Evolutionary conservation across 345 rosid species (phyloP).

Genomic region (Moricandia moricandioides): DNA sequence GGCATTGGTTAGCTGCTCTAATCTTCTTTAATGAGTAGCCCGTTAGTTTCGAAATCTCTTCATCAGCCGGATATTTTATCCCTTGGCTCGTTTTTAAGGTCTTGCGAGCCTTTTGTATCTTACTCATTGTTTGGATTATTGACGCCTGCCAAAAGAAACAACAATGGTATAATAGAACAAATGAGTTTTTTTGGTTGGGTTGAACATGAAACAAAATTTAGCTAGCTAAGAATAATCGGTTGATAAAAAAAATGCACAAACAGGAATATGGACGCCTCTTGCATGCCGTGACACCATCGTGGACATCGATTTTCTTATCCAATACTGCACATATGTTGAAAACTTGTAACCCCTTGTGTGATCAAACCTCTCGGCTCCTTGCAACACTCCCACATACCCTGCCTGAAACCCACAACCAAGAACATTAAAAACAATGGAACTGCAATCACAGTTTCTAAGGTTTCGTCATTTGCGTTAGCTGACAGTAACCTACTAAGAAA

Average conservation of each 20-base stretch:
- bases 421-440: slow-evolving; percentile 8
- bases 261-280: slow-evolving; percentile 72
- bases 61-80: slow-evolving; percentile 54
- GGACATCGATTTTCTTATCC: slow-evolving; percentile 77
- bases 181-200: neutral
- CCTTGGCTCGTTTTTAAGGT: slow-evolving; percentile 46
- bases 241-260: slow-evolving; percentile 25
- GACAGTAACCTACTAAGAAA: neutral
- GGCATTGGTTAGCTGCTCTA: slow-evolving; percentile 66
- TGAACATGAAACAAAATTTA: neutral
- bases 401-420: slow-evolving; percentile 46
- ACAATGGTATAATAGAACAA: slow-evolving; percentile 9
- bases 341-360: slow-evolving; percentile 76
- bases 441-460: neutral
- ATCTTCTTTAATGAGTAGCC: slow-evolving; percentile 62
- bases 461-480: neutral
- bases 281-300: slow-evolving; percentile 55
- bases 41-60: slow-evolving; percentile 58
- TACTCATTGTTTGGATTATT: slow-evolving; percentile 47
- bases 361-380: slow-evolving; percentile 85
- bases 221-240: too few species aligned
- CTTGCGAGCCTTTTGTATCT: slow-evolving; percentile 69
- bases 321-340: slow-evolving; percentile 82
- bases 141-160: slow-evolving; percentile 42
- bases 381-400: slow-evolving; percentile 72